Base-by-base conservation (phyloP, 768 basidiomycete species). In the Suillus brevipes region DNA sequence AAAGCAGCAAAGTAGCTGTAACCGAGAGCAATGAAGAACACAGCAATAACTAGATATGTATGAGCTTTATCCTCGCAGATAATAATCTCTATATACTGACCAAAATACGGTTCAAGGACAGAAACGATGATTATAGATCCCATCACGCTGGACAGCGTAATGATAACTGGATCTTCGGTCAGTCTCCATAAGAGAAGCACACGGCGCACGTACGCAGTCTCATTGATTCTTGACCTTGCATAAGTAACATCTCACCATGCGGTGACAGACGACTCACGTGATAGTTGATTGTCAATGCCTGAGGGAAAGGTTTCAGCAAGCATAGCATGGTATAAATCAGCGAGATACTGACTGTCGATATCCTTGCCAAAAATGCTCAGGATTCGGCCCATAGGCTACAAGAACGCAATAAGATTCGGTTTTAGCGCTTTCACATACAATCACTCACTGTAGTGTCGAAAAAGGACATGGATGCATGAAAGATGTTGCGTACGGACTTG, bases 381-480 rank as follows among this genome's bases (percentile, higher is more conserved):
- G 28, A 88, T 85, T 37, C 88, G 84, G 23, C 88, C 88, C 70
- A 82, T 79, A 0, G 87, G 87, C 85, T 86, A 28, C 9, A 16
- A 31, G 49, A 59, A 55, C 34, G 14, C 49, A n/a, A 62, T 50
- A 25, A 12, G 0, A 20, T 37, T 52, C 16, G 25, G n/a, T 37
- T 28, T 14, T 14, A 28, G 53, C 40, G 2, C 6, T 28, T 28
- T 23, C n/a, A 18, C 9, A 31, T 34, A 5, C 18, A 53, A n/a
- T 34, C 13, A 62, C 74, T 67, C 67, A 84, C 85, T 20, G 87
- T 88, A 2, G 84, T 89, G 73, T 92, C 91, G 68, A 92, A 93
- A 77, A 91, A 91, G 2, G 85, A 82, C 87, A 90, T 91, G 0
- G 90, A 90, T 0, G 90, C 89, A 72, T 85, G 82, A 70, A 90